These are phyloP conservation scores for Boletus subparvulus DNA, from an alignment of 768 basidiomycete species.

Conservation along the genomic window DNA sequence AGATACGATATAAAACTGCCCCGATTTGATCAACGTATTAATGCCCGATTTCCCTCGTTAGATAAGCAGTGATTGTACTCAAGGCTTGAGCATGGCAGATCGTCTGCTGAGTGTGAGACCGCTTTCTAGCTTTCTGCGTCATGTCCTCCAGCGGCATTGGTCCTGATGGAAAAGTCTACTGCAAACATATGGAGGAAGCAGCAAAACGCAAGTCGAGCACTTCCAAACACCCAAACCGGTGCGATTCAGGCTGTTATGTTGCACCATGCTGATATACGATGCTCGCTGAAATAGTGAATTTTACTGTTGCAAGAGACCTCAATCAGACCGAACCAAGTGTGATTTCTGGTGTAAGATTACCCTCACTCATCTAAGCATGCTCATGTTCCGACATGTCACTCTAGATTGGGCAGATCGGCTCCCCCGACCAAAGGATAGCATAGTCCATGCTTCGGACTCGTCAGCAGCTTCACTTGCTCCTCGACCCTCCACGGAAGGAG, in stretches of 20 bases:
- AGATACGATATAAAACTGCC: slow-evolving; percentile 48
- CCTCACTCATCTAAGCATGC: not conserved
- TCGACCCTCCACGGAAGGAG: not conserved
- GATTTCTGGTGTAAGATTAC: slow-evolving; percentile 40
- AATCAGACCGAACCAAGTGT: slow-evolving; percentile 15
- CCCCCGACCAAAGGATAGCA: slow-evolving; percentile 1
- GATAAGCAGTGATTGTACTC: slow-evolving; percentile 16
- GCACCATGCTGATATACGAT: slow-evolving; percentile 5
- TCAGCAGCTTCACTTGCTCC: not conserved
- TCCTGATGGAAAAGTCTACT: slow-evolving; percentile 37
- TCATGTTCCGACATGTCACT: not conserved
- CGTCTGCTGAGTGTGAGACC: not conserved
- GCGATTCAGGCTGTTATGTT: slow-evolving; percentile 11
- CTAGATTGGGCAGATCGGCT: slow-evolving; percentile 38
- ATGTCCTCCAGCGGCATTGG: slow-evolving; percentile 24
- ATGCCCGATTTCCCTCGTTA: slow-evolving; percentile 8
- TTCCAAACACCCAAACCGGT: slow-evolving; percentile 39
- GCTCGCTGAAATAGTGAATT: slow-evolving; percentile 31
- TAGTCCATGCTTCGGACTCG: not conserved
- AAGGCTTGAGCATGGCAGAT: not conserved
- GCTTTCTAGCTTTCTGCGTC: not conserved
- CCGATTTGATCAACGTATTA: not conserved
- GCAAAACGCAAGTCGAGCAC: slow-evolving; percentile 35
- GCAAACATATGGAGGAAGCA: slow-evolving; percentile 37
- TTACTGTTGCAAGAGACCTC: slow-evolving; percentile 38